Evolutionary conservation across 2,329 filamentous ascomycete species (phyloP).

Genomic region (Fragosphaeria purpurea): DNA sequence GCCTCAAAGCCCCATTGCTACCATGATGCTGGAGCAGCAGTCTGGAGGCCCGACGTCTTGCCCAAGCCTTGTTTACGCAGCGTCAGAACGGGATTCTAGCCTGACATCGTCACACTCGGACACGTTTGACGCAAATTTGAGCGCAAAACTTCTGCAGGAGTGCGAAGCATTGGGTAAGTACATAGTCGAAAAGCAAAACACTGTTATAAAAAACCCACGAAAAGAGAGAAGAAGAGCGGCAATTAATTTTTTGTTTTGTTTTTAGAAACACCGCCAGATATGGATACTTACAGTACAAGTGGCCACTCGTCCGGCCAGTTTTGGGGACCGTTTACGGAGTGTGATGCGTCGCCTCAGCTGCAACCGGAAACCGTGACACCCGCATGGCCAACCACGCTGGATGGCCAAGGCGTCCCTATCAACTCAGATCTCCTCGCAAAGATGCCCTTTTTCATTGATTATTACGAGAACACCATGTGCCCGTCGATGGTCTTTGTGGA

Average conservation of each 20-base stretch:
- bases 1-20: constrained; percentile 44
- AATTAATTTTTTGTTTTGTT: not conserved
- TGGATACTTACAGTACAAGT: constrained; percentile 42
- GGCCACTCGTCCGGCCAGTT: constrained; percentile 36
- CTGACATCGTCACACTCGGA: constrained; percentile 47
- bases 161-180: constrained; percentile 47
- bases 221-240: no score
- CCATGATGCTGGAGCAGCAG: constrained; percentile 45
- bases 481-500: constrained; percentile 89
- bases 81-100: constrained; percentile 50
- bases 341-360: constrained; percentile 31
- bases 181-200: constrained; percentile 8
- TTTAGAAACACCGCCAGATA: constrained; percentile 29
- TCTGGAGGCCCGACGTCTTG: constrained; percentile 46
- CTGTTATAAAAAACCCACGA: no score
- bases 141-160: constrained; percentile 43
- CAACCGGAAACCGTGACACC: constrained; percentile 22
- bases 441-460: constrained; percentile 83
- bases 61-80: constrained; percentile 50
- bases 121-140: constrained; percentile 44
- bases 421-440: constrained; percentile 59
- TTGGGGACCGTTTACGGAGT: constrained; percentile 39
- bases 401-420: constrained; percentile 35
- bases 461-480: constrained; percentile 87
- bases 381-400: constrained; percentile 34